phyloP scores from a whole-genome alignment of 2,329 filamentous ascomycete species.

The Arthrobotrys megalospora region DNA sequence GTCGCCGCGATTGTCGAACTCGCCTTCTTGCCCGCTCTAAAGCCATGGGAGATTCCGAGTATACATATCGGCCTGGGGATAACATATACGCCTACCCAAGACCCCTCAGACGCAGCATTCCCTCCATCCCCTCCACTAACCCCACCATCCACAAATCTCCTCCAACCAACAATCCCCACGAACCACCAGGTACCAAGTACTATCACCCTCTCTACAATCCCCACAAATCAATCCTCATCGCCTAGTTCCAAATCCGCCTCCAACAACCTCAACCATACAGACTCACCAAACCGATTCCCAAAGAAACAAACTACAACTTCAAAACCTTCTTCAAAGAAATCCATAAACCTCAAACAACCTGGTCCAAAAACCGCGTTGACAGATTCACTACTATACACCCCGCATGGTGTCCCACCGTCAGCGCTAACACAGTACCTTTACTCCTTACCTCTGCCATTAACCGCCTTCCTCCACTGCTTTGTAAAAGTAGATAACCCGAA shows the following conservation, averaged over 20 bases:
- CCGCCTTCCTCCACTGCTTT: conserved; percentile 57
- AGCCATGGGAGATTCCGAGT: conserved; percentile 62
- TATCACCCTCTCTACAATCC: conserved; percentile 51
- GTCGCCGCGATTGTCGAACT: conserved; percentile 58
- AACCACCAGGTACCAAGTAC: conserved; percentile 50
- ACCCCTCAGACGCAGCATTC: background rate
- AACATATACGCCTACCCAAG: conserved; percentile 66
- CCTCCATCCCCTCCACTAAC: conserved; percentile 48
- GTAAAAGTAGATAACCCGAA: conserved; percentile 53
- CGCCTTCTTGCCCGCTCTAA: conserved; percentile 60
- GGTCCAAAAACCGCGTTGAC: conserved; percentile 39
- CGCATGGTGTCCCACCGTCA: conserved; percentile 59
- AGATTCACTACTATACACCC: conserved; percentile 57
- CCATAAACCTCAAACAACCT: conserved; percentile 44
- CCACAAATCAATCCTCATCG: conserved; percentile 36
- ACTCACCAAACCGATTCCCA: conserved; percentile 61
- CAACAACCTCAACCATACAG: background rate
- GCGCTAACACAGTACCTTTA: conserved; percentile 49
- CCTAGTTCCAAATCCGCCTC: background rate
- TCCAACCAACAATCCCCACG: conserved; percentile 29
- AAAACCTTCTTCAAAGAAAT: conserved; percentile 15
- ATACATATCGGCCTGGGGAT: conserved; percentile 62
- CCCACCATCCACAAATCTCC: conserved; percentile 26
- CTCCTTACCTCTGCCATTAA: conserved; percentile 46
- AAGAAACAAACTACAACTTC: background rate